These are phyloP conservation scores for Moniliophthora roreri DNA, from an alignment of 1,284 basidiomycete species.

Conservation along the genomic window DNA sequence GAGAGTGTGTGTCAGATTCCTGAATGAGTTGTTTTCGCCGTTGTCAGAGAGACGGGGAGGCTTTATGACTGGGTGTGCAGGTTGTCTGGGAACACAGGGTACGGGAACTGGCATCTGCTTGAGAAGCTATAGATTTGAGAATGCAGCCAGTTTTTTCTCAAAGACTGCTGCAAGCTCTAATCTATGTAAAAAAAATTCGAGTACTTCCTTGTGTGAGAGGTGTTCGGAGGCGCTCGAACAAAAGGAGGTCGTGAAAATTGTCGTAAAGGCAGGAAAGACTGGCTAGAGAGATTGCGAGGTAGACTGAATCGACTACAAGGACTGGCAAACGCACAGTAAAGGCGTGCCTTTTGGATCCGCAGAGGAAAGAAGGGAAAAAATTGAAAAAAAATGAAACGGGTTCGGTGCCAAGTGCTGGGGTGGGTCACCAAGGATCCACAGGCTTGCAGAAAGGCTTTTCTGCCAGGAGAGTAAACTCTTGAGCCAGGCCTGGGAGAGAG, in stretches of 20 bases:
- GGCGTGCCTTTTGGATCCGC: slow-evolving; percentile 75
- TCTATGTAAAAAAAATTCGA: slow-evolving; percentile 26
- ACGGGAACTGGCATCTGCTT: slow-evolving; percentile 84
- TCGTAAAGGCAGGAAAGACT: slow-evolving; percentile 49
- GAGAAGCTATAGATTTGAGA: slow-evolving; percentile 31
- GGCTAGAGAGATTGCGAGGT: slow-evolving; percentile 21
- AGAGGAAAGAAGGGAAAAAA: slow-evolving; percentile 29
- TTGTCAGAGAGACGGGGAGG: slow-evolving; percentile 39
- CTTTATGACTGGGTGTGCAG: slow-evolving; percentile 67
- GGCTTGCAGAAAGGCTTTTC: slow-evolving; percentile 13
- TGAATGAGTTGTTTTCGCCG: slow-evolving; percentile 41
- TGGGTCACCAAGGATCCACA: slow-evolving; percentile 14
- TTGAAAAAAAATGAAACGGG: slow-evolving; percentile 25
- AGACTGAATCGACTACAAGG: slow-evolving; percentile 34
- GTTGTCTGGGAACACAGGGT: slow-evolving; percentile 53
- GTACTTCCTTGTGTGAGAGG: slow-evolving; percentile 30
- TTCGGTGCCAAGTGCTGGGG: neutral
- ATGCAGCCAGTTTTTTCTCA: slow-evolving; percentile 36
- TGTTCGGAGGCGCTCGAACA: slow-evolving; percentile 16
- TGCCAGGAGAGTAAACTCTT: slow-evolving; percentile 35
- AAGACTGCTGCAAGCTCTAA: slow-evolving; percentile 36
- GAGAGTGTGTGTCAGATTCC: slow-evolving; percentile 53
- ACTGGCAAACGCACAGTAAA: slow-evolving; percentile 84
- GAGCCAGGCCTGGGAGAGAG: slow-evolving; percentile 30
- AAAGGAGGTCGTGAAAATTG: slow-evolving; percentile 29